Evolutionary conservation across 2,329 filamentous ascomycete species (phyloP), one percentile per base, ranked within the genome.

Genomic region (Microdochium nivale): DNA sequence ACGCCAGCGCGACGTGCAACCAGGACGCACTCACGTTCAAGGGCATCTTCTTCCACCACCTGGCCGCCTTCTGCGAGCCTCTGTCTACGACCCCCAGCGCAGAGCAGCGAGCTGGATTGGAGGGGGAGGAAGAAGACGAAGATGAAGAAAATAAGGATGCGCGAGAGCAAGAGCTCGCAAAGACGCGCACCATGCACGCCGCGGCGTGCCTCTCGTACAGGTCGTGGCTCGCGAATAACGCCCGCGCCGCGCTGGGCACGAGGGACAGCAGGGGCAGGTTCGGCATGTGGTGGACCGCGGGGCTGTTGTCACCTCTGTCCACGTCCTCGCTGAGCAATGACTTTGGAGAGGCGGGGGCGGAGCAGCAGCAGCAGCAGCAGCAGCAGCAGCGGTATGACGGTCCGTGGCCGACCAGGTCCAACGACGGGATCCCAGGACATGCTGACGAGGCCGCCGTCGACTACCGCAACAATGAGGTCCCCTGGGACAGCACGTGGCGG

Each of bases 21-120:
- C 90, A 96, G 65, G 80, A 97, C 59, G 79, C 78, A 0, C 91
- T 96, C 61, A 90, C 88, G 0, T 96, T 96, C 79, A 97, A 96
- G 67, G 88, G 89, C 25, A 92, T 96, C 52, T 96, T 91, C 74
- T 95, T 96, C 70, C 88, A 95, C 63, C 92, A 96, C 63, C 73
- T 96, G 2, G 79, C 83, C 0, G 71, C 81, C 1, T 96, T 96
- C 65, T 96, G 92, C 66, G 76, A 78, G 3, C 78, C 82, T 0
- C 68, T 95, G 0, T 62, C 72, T 10, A 67, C 77, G 1, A 67
- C 65, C 3, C 9, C 54, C 0, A 57, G 56, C 14, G 54, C 61
- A 1, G 51, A 63, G 24, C 4, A 46, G n/a, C 3, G 10, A 8
- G 10, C 16, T 4, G 43, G 43, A 25, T 8, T 19, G 11, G 9